Conservation (phyloP, 78 protist species). For the Dictyostelium brefeldianum region DNA sequence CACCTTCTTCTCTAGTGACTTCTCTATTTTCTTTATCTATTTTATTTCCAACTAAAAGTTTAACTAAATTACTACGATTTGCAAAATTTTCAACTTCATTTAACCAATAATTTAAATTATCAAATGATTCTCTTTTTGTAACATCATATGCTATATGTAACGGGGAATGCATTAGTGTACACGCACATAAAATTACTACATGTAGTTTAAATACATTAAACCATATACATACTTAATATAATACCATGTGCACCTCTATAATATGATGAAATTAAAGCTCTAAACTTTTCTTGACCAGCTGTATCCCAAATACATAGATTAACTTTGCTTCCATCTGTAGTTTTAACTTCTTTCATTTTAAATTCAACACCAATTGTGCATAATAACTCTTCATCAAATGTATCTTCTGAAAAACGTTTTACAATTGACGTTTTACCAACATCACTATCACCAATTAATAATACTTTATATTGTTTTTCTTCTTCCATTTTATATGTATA, state of each 20-base stretch:
- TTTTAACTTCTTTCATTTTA: conserved; percentile 86
- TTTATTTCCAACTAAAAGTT: conserved; percentile 87
- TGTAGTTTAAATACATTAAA: no score
- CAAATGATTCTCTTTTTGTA: conserved; percentile 83
- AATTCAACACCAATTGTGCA: conserved; percentile 96
- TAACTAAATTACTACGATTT: conserved; percentile 57
- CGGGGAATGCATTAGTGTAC: no score
- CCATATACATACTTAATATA: conserved; percentile 79
- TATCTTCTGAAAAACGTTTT: conserved; percentile 88
- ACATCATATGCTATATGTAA: conserved; percentile 93
- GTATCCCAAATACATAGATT: conserved; percentile 94
- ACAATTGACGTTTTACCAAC: conserved; percentile 93
- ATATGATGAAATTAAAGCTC: conserved; percentile 88
- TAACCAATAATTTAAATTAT: conserved; percentile 84
- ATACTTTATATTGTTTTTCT: conserved; percentile 59
- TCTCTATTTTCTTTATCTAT: conserved; percentile 84
- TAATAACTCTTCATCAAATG: conserved; percentile 85
- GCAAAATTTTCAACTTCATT: conserved; percentile 84
- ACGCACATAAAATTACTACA: no score
- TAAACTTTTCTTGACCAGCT: conserved; percentile 93
- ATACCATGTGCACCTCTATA: conserved; percentile 93
- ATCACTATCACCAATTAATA: conserved; percentile 84
- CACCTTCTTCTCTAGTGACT: conserved; percentile 88
- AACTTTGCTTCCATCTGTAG: conserved; percentile 75
- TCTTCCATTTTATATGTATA: conserved; percentile 30